A percentile compares a stretch with the other conserved stretches of the same genome.
These are phyloP conservation scores for Fusarium nanum DNA, from an alignment of 2,329 filamentous ascomycete genomes.

Conservation along the genomic window DNA sequence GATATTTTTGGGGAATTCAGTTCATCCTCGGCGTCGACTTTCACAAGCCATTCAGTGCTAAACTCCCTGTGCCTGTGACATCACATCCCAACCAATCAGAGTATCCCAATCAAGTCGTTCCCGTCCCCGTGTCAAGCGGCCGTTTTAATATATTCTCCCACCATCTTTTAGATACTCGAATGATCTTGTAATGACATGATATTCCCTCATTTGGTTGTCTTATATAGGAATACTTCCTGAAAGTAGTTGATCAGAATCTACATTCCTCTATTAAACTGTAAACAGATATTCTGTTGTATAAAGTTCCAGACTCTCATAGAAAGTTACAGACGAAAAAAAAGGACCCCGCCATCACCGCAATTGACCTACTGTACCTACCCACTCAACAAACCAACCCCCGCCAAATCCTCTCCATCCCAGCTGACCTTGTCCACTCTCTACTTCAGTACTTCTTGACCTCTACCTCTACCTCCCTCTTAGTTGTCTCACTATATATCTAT, in stretches of 20 bases:
- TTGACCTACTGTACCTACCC: slow-evolving; percentile 5
- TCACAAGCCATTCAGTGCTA: slow-evolving; percentile 42
- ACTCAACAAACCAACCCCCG: slow-evolving; percentile 37
- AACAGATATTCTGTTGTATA: background rate
- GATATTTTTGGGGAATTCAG: background rate
- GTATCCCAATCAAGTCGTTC: slow-evolving; percentile 28
- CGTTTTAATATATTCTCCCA: slow-evolving; percentile 16
- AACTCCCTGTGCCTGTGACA: slow-evolving; percentile 36
- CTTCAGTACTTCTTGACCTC: background rate
- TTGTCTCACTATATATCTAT: slow-evolving; percentile 20
- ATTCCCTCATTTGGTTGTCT: background rate
- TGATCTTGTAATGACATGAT: slow-evolving; percentile 15
- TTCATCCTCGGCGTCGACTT: slow-evolving; percentile 36
- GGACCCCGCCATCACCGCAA: slow-evolving; percentile 31
- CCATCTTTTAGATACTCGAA: slow-evolving; percentile 20
- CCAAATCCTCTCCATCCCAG: slow-evolving; percentile 33
- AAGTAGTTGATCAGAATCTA: background rate
- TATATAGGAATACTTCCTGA: background rate
- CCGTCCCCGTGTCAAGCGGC: slow-evolving; percentile 29
- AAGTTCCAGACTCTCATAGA: background rate
- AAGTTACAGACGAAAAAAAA: slow-evolving; percentile 8
- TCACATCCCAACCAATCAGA: slow-evolving; percentile 37
- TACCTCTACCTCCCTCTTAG: background rate
- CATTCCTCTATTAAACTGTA: background rate
- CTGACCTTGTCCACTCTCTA: slow-evolving; percentile 19